Evolutionary conservation across 78 protist genomes (phyloP).

Genomic region (Pigoraptor vietnamica): DNA sequence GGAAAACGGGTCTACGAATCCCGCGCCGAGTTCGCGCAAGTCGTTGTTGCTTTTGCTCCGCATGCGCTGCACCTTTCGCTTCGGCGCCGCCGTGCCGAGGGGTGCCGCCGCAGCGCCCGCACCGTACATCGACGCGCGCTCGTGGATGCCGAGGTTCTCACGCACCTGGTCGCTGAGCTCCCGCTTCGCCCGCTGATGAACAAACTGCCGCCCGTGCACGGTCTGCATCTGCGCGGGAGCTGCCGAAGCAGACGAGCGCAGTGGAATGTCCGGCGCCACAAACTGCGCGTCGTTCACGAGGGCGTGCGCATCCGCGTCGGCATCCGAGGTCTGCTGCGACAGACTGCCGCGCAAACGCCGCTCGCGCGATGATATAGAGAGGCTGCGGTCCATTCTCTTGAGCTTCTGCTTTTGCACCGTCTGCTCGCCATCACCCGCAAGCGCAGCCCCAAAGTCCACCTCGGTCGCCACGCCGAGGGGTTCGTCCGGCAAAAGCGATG

Average conservation of each 20-base stretch:
- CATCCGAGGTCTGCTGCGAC: not conserved
- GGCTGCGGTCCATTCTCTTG: not conserved
- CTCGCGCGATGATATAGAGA: not conserved
- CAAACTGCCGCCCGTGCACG: not conserved
- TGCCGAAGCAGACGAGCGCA: too few relatives aligned
- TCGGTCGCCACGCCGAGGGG: too few relatives aligned
- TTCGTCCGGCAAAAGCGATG: not conserved
- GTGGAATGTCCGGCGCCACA: too few relatives aligned
- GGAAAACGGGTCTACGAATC: too few relatives aligned
- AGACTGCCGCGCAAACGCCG: not conserved
- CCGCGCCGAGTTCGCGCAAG: too few relatives aligned
- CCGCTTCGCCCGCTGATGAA: not conserved
- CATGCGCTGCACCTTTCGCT: not conserved
- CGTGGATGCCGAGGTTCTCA: not conserved
- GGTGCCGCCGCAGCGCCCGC: not conserved
- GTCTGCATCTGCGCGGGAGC: too few relatives aligned
- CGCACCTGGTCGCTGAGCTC: not conserved
- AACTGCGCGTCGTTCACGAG: too few relatives aligned
- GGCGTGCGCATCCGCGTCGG: not conserved
- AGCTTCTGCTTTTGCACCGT: not conserved
- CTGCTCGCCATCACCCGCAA: too few relatives aligned
- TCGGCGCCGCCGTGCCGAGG: not conserved
- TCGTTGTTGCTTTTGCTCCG: not conserved
- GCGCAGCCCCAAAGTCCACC: too few relatives aligned
- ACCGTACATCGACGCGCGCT: not conserved